Percentiles rank a stretch among this genome's conserved stretches.
phyloP scores from a whole-genome alignment of 768 basidiomycete genomes.

The Suillus cothurnatus region DNA sequence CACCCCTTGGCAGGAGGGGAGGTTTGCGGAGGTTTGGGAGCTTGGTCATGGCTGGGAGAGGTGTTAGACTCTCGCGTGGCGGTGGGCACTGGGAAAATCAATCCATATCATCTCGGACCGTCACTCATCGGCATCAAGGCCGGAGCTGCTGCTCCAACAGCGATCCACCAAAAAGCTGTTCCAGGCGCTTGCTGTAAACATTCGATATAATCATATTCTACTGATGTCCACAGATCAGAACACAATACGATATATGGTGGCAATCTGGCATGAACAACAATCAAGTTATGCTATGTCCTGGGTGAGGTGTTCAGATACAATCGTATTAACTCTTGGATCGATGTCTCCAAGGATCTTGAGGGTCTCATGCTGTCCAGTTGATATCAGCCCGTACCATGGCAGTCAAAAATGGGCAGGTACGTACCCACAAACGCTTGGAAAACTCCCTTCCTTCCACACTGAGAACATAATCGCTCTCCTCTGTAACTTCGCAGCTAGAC shows the following conservation, averaged over 20 bases:
- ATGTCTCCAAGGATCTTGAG: conserved; percentile 26
- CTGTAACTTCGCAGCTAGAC: conserved; percentile 22
- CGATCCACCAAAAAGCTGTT: too few relatives aligned
- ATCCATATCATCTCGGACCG: too few relatives aligned
- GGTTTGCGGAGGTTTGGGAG: too few relatives aligned
- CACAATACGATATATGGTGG: neutral
- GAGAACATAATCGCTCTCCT: conserved; percentile 34
- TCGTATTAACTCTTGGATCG: conserved; percentile 28
- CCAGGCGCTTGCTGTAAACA: too few relatives aligned
- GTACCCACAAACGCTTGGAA: conserved; percentile 37
- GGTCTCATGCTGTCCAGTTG: conserved; percentile 27
- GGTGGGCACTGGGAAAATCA: too few relatives aligned
- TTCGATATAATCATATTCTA: neutral
- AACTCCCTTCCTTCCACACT: conserved; percentile 31
- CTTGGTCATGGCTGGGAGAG: too few relatives aligned
- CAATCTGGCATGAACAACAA: neutral
- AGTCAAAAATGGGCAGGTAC: neutral
- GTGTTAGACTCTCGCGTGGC: too few relatives aligned
- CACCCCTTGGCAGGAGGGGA: too few relatives aligned
- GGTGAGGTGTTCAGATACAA: conserved; percentile 27
- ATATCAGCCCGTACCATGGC: neutral
- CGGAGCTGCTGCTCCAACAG: too few relatives aligned
- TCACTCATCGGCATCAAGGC: too few relatives aligned
- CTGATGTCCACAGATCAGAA: neutral
- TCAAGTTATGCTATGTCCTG: neutral